Percentiles rank a stretch among this genome's conserved stretches.
phyloP scores from a whole-genome alignment of 352 stramenopile species.

The Globisporangium perplexum region DNA sequence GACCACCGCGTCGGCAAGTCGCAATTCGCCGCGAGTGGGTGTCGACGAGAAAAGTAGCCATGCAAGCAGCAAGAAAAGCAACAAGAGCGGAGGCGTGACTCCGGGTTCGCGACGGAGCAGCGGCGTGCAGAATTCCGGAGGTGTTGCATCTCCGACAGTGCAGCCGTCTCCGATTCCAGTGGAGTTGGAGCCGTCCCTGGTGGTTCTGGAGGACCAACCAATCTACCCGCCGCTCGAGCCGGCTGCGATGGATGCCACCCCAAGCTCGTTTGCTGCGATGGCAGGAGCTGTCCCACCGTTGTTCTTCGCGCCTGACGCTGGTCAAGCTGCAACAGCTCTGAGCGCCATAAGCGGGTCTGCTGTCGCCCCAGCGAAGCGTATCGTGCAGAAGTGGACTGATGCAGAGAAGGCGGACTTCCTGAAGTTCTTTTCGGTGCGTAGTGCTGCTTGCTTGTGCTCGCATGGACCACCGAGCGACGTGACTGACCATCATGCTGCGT shows the following conservation, averaged over 20 bases:
- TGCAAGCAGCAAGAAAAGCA: slow-evolving; percentile 33
- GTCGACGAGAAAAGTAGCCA: slow-evolving; percentile 31
- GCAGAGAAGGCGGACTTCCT: slow-evolving; percentile 85
- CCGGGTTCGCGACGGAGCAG: slow-evolving; percentile 27
- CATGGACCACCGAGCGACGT: background rate
- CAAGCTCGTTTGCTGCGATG: background rate
- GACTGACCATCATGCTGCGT: slow-evolving; percentile 3
- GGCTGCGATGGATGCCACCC: background rate
- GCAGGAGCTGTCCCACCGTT: background rate
- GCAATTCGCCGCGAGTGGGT: slow-evolving; percentile 14
- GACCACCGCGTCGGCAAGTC: slow-evolving; percentile 1
- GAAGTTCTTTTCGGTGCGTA: slow-evolving; percentile 80
- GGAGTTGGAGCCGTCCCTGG: background rate
- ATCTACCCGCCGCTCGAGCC: slow-evolving; percentile 5
- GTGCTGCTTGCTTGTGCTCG: background rate
- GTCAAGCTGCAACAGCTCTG: background rate
- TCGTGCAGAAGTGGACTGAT: slow-evolving; percentile 90
- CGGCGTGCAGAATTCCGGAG: slow-evolving; percentile 12
- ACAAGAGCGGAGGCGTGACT: slow-evolving; percentile 23
- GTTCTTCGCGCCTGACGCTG: background rate
- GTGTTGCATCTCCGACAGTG: slow-evolving; percentile 5
- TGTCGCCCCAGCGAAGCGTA: slow-evolving; percentile 48
- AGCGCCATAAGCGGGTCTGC: slow-evolving; percentile 1
- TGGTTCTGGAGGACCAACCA: background rate
- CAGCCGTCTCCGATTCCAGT: slow-evolving; percentile 2